Conservation (phyloP, 1,139 yeast genomes). For the Geotrichum reessii region DNA sequence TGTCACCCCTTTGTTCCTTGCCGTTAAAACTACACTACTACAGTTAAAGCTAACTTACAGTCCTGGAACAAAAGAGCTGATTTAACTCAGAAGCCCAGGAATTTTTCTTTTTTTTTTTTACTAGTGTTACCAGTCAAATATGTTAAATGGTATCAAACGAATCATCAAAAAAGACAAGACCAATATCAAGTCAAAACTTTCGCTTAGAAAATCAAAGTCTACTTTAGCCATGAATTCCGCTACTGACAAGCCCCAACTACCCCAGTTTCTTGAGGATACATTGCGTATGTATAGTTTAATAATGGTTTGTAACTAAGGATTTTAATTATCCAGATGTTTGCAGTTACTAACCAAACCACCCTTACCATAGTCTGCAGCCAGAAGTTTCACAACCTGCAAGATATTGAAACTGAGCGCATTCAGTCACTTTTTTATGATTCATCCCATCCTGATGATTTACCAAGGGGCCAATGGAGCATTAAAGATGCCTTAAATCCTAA, state of each 20-base stretch:
- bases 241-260: not conserved
- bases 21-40: not conserved
- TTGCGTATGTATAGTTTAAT: not conserved
- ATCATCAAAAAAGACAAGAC: not conserved
- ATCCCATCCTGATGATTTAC: not conserved
- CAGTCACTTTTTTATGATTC: not conserved
- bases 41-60: not conserved
- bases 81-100: not conserved
- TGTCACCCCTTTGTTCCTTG: not conserved
- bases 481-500: slow-evolving; percentile 1
- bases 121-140: not conserved
- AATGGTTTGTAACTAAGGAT: not conserved
- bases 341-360: not conserved
- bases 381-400: slow-evolving; percentile 9
- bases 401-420: slow-evolving; percentile 7
- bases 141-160: not conserved
- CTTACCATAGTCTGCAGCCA: not conserved
- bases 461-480: slow-evolving; percentile 5
- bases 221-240: not conserved
- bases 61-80: not conserved
- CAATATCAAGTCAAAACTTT: not conserved
- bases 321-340: not conserved
- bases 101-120: not conserved
- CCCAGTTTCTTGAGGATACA: slow-evolving; percentile 6
- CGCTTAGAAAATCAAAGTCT: not conserved